Conservation (phyloP, 495 filamentous ascomycete genomes). For the Penicillium ochrochloron region DNA sequence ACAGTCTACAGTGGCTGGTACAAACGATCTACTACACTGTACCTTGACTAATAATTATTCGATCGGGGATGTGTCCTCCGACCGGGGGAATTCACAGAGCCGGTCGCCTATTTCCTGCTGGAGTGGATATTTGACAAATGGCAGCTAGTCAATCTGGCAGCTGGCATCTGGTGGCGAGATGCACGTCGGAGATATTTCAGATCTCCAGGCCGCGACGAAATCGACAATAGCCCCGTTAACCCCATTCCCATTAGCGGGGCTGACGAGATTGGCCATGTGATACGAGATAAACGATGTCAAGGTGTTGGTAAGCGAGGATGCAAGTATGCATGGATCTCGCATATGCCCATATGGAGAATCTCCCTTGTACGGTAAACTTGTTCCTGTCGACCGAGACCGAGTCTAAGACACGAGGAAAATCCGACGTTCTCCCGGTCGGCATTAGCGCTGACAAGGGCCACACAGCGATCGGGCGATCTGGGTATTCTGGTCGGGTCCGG, state of each 20-base stretch:
- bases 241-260: background rate
- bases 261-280: background rate
- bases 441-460: background rate
- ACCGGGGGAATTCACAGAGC: background rate
- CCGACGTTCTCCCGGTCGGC: conserved; percentile 3
- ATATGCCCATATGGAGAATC: background rate
- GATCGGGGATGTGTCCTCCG: background rate
- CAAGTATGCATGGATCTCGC: conserved; percentile 1
- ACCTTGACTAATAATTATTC: background rate
- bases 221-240: background rate
- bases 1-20: background rate
- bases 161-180: conserved; percentile 5
- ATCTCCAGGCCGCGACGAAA: background rate
- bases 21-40: background rate
- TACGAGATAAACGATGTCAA: background rate
- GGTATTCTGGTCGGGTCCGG: background rate
- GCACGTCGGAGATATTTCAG: conserved; percentile 6
- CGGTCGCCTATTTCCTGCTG: background rate
- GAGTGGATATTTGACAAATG: background rate
- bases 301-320: conserved; percentile 3
- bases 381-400: background rate
- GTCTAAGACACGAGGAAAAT: background rate
- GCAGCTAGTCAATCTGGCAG: conserved; percentile 6
- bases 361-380: background rate
- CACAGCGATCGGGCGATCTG: conserved; percentile 1